Base-by-base conservation (phyloP, 2,329 filamentous ascomycete genomes). In the Didymella glomerata region DNA sequence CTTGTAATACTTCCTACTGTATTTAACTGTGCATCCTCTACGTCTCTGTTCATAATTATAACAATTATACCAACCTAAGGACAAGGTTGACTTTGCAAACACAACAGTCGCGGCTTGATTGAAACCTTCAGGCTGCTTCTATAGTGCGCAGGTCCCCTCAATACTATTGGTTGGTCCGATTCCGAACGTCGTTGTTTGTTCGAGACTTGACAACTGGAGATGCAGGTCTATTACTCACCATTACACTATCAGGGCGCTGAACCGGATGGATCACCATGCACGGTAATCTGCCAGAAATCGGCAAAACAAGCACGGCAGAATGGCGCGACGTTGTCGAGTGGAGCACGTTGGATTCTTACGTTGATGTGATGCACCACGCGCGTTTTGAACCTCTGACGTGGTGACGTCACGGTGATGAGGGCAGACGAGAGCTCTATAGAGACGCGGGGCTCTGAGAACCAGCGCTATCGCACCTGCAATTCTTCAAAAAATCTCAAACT, bases 361-460 rank as follows among this genome's bases (percentile, higher is more conserved):
- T 58, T 45, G 55, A 45, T 49, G 45, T 54, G 44, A 54, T 56
- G 54, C 47, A 13, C 14, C 36, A n/a, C 14, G 24, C 10, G 54
- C 28, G 52, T 48, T 55, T 38, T 55, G 25, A 55, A 38, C 53
- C 38, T 32, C 40, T 55, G 28, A 40, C 36, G 36, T 18, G n/a
- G 44, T n/a, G n/a, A n/a, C n/a, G n/a, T n/a, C n/a, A n/a, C n/a
- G 25, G 48, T 45, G 41, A 45, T 42, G 49, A 45, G 45, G 41
- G 41, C 38, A 41, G 54, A 11, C n/a, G n/a, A n/a, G n/a, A n/a
- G n/a, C n/a, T 36, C 51, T 60, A 60, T 60, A 60, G 52, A 50
- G 24, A 54, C 52, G 56, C 51, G 53, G 50, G 51, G 54, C 54
- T 36, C 24, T n/a, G n/a, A 25, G 9, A 22, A 24, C 42, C 48